Conservation (phyloP, 495 filamentous ascomycete species). For the Tuber indicum region DNA sequence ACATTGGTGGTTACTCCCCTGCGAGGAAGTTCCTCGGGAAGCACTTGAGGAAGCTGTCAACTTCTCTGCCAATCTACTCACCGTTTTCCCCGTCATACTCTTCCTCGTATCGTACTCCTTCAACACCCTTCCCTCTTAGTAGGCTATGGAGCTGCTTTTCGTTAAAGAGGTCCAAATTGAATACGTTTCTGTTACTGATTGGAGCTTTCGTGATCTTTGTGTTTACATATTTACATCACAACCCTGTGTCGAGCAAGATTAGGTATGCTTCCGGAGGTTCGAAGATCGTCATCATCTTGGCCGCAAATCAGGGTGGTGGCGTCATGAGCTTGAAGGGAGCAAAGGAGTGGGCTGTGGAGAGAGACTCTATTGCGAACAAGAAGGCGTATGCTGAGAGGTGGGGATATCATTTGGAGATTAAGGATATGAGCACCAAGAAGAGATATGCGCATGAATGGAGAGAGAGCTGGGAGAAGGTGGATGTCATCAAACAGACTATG, state of each 20-base stretch:
- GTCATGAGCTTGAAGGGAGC: slow-evolving; percentile 99
- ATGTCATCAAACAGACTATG: slow-evolving; percentile 85
- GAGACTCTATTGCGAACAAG: slow-evolving; percentile 94
- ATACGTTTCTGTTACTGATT: slow-evolving; percentile 24
- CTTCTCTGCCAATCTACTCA: slow-evolving; percentile 38
- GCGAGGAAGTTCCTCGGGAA: slow-evolving; percentile 40
- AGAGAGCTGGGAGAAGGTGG: slow-evolving; percentile 98
- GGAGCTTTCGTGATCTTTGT: slow-evolving; percentile 27
- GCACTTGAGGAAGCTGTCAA: slow-evolving; percentile 41
- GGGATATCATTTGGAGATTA: slow-evolving; percentile 94
- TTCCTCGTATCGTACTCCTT: slow-evolving; percentile 24
- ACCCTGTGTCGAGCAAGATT: slow-evolving; percentile 37
- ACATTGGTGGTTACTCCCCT: slow-evolving; percentile 28
- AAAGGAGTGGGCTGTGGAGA: slow-evolving; percentile 94
- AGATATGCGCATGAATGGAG: slow-evolving; percentile 98
- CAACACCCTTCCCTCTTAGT: slow-evolving; percentile 2
- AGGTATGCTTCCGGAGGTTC: slow-evolving; percentile 66
- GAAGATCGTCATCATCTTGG: slow-evolving; percentile 90
- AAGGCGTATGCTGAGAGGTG: slow-evolving; percentile 74
- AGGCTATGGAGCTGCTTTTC: slow-evolving; percentile 12
- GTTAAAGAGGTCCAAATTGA: slow-evolving; percentile 18
- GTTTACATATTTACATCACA: slow-evolving; percentile 35
- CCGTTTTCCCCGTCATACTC: slow-evolving; percentile 27
- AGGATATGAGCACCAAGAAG: slow-evolving; percentile 98
- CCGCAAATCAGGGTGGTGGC: slow-evolving; percentile 87